Conservation (phyloP, 2,329 filamentous ascomycete genomes). For the Teratosphaeria epicoccoides region DNA sequence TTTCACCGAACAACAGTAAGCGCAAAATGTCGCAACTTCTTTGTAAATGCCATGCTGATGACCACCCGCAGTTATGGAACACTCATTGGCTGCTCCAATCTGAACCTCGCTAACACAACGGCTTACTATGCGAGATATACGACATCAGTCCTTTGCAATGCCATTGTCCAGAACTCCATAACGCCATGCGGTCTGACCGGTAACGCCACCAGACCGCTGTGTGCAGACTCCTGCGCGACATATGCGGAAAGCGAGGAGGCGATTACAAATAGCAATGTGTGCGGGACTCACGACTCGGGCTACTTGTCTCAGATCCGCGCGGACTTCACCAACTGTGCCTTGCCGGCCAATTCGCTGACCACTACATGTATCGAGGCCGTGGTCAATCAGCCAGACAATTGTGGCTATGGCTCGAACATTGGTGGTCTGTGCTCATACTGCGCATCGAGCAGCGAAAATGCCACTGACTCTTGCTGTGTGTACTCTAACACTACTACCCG, state of each 20-base stretch:
- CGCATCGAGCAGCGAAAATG: conserved; percentile 69
- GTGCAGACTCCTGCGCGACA: conserved; percentile 79
- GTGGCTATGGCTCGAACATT: conserved; percentile 65
- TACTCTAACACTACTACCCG: conserved; percentile 62
- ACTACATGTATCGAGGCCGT: conserved; percentile 63
- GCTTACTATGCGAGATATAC: conserved; percentile 89
- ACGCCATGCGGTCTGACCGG: conserved; percentile 54
- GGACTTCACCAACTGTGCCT: conserved; percentile 81
- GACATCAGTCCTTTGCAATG: conserved; percentile 83
- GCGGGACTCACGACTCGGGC: conserved; percentile 51
- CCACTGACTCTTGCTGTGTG: conserved; percentile 91
- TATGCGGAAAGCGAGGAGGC: conserved; percentile 82
- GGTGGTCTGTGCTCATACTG: conserved; percentile 81
- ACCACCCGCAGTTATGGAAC: conserved; percentile 58
- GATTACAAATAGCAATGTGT: conserved; percentile 67
- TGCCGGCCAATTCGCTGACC: conserved; percentile 69
- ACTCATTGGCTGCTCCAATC: conserved; percentile 66
- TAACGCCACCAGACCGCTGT: conserved; percentile 62
- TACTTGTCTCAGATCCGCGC: conserved; percentile 71
- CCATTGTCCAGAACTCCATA: conserved; percentile 83
- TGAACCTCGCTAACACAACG: conserved; percentile 68
- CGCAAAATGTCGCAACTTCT: neutral
- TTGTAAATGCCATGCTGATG: conserved; percentile 21
- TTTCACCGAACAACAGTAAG: conserved; percentile 69
- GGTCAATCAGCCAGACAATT: conserved; percentile 74